Conservation (phyloP, 345 rosid species). For the Litchi chinensis region DNA sequence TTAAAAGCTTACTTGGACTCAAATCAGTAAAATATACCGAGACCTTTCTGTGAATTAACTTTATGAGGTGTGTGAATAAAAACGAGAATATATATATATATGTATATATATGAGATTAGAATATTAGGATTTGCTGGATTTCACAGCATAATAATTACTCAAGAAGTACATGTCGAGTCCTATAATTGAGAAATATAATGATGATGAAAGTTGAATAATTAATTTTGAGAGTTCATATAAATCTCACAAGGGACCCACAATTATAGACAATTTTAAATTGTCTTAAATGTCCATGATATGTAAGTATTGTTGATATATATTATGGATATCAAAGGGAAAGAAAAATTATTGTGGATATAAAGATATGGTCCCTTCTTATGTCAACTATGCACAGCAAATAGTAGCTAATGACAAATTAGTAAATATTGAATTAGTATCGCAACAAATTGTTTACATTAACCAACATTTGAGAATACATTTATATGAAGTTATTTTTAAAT, state of each 20-base stretch:
- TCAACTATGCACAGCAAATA: neutral
- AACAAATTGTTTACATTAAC: neutral
- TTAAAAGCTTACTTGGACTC: too few species aligned
- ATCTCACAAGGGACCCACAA: neutral
- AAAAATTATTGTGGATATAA: neutral
- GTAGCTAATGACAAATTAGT: neutral
- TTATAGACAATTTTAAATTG: neutral
- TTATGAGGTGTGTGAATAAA: too few species aligned
- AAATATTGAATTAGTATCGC: too few species aligned
- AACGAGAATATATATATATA: too few species aligned
- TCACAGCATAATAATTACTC: neutral
- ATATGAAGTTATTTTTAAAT: too few species aligned
- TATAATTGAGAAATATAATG: slow-evolving; percentile 2
- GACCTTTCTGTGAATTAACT: too few species aligned
- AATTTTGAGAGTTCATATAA: neutral
- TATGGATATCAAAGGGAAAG: too few species aligned
- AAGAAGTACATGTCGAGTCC: neutral
- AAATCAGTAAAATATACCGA: too few species aligned
- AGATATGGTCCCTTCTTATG: neutral
- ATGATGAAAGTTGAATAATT: slow-evolving; percentile 2
- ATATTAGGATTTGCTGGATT: neutral
- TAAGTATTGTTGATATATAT: too few species aligned
- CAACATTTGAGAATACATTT: too few species aligned
- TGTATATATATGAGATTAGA: neutral
- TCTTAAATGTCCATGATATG: neutral